Conservation (phyloP, 306 rosid genomes). For the Morella rubra region DNA sequence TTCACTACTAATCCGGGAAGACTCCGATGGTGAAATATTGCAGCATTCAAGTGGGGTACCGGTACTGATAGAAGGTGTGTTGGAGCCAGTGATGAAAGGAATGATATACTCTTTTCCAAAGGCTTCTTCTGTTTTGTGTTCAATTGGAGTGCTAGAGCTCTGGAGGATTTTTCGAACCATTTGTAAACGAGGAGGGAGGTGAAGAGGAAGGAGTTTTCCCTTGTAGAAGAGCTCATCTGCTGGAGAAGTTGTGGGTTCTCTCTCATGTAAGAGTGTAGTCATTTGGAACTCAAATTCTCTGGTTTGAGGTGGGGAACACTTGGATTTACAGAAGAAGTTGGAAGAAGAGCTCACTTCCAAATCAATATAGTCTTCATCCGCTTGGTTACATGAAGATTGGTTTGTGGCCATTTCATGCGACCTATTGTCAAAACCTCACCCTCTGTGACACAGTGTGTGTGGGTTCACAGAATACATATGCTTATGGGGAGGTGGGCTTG, state of each 20-base stretch:
- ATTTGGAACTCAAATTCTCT: conserved; percentile 95
- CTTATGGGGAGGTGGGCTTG: conserved; percentile 69
- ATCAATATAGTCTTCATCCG: conserved; percentile 86
- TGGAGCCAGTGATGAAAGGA: conserved; percentile 33
- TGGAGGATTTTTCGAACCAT: conserved; percentile 73
- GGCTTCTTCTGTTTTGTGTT: conserved; percentile 31
- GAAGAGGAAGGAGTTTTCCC: conserved; percentile 97
- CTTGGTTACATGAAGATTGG: conserved; percentile 42
- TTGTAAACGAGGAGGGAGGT: conserved; percentile 85
- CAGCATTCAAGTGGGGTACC: conserved; percentile 47
- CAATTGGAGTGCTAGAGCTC: conserved; percentile 33
- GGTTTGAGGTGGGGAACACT: conserved; percentile 51
- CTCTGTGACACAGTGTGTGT: conserved; percentile 14
- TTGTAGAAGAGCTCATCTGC: conserved; percentile 97
- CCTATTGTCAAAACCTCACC: conserved; percentile 30
- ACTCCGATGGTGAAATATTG: conserved; percentile 61
- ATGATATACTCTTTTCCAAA: conserved; percentile 37
- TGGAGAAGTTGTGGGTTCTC: conserved; percentile 54
- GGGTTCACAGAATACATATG: conserved; percentile 38
- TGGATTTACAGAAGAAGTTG: conserved; percentile 48
- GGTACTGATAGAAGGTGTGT: conserved; percentile 34
- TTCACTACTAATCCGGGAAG: conserved; percentile 67
- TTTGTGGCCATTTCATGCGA: conserved; percentile 59
- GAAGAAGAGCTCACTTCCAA: conserved; percentile 68
- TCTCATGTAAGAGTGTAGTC: conserved; percentile 48